Base-by-base conservation (phyloP, 805 yeast genomes). In the Diddensiella santjacobensis region DNA sequence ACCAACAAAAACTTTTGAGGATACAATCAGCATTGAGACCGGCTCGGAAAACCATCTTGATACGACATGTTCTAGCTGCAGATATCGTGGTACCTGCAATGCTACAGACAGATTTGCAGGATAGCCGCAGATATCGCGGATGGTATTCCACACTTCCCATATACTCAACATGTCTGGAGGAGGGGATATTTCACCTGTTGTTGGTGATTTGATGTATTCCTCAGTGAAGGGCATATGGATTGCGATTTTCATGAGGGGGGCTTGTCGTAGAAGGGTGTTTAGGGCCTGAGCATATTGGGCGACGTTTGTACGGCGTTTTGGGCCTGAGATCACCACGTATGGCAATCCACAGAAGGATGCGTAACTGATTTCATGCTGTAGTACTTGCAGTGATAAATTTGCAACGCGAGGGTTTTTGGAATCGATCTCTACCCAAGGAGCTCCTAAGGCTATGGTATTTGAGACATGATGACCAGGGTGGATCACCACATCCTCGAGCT, bases 101-200 rank as follows among this genome's bases (percentile, higher is more conserved):
- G 87, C 86, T 46, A 88, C 80, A n/a, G 87, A 80, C 44, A 84
- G 64, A 19, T 78, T 73, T 1, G 64, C 52, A 42, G 81, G 72
- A 57, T 81, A 80, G 47, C 74, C 73, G 56, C 83, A 78, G 31
- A 75, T 66, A 3, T 72, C 69, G 20, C 88, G 67, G 2, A 84
- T 75, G 0, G 84, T 72, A 55, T 83, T 79, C 90, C 90, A 84
- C 56, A 81, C 73, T 47, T 81, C 86, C 90, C 90, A 84, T 1
- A 84, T 80, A 2, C 83, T 78, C 26, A 83, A 62, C 19, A 52
- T 40, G 45, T 64, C 68, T 75, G 57, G 72, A 46, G 26, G 84
- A n/a, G 58, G 56, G 23, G 42, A 33, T n/a, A 45, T 3, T 15
- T 33, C 35, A 3, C 46, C 52, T 3, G 52, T 74, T 2, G 73